These are phyloP conservation scores for Kernera saxatilis DNA, from an alignment of 345 rosid species.

Conservation along the genomic window DNA sequence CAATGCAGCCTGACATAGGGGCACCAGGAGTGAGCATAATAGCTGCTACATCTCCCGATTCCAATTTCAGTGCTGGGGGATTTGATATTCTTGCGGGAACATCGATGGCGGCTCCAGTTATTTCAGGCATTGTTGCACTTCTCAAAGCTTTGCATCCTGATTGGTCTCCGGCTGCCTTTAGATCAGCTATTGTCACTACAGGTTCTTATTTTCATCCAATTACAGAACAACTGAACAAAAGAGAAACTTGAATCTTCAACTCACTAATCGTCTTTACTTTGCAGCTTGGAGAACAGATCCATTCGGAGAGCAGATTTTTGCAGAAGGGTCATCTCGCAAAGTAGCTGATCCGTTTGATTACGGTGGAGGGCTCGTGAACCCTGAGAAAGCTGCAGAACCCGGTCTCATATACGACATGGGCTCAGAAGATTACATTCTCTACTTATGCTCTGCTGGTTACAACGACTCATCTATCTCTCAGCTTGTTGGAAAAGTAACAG, in stretches of 20 bases:
- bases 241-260: neutral
- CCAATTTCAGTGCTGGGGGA: neutral
- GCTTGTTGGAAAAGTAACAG: constrained; percentile 29
- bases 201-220: constrained; percentile 24
- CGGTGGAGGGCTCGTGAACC: constrained; percentile 58
- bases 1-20: constrained; percentile 36
- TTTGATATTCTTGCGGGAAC: constrained; percentile 29
- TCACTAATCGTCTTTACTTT: neutral
- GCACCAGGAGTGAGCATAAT: constrained; percentile 43
- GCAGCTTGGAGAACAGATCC: constrained; percentile 34
- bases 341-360: constrained; percentile 43
- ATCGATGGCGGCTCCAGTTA: constrained; percentile 39
- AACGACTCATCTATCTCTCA: constrained; percentile 42
- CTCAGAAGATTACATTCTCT: constrained; percentile 38
- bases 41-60: constrained; percentile 32
- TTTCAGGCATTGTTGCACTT: constrained; percentile 37
- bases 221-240: neutral
- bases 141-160: constrained; percentile 28
- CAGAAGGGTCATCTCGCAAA: constrained; percentile 28
- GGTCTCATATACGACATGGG: constrained; percentile 52
- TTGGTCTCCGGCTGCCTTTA: constrained; percentile 41
- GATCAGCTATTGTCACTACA: constrained; percentile 42
- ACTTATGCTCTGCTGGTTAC: constrained; percentile 41
- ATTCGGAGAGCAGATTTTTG: constrained; percentile 33
- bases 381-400: constrained; percentile 43